Evolutionary conservation across 108 stramenopile genomes (phyloP).

Genomic region (Cyclotella distinguenda): DNA sequence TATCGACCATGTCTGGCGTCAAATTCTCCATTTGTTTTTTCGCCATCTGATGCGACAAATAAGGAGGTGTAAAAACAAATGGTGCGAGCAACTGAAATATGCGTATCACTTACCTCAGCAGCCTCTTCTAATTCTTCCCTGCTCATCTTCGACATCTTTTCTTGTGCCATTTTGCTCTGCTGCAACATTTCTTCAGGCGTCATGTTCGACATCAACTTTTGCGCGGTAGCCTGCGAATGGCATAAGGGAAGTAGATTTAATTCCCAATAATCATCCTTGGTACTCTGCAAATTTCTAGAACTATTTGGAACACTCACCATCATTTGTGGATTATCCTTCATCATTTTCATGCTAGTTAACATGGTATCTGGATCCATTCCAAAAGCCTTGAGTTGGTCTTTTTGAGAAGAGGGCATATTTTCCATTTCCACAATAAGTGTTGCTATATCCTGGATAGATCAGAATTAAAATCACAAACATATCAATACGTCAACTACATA

Average conservation of each 20-base stretch:
- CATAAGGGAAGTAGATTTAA: too few species aligned
- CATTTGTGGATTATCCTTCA: conserved; percentile 74
- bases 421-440: conserved; percentile 66
- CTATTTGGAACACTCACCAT: too few species aligned
- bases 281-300: too few species aligned
- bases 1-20: conserved; percentile 56
- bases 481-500: too few species aligned
- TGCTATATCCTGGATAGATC: conserved; percentile 42
- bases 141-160: conserved; percentile 48
- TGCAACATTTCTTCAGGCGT: conserved; percentile 61
- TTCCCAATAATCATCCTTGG: too few species aligned
- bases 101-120: conserved; percentile 32
- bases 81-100: too few species aligned
- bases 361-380: conserved; percentile 88
- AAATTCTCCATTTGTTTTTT: conserved; percentile 51
- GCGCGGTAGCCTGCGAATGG: conserved; percentile 44
- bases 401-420: conserved; percentile 55
- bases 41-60: conserved; percentile 14
- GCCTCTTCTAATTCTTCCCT: conserved; percentile 40
- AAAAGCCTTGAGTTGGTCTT: conserved; percentile 60
- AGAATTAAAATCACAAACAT: too few species aligned
- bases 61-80: too few species aligned
- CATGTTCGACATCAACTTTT: conserved; percentile 69
- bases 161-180: conserved; percentile 56
- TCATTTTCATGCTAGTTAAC: conserved; percentile 70